phyloP scores from a whole-genome alignment of 768 basidiomycete genomes.

The Psilocybe cubensis region DNA sequence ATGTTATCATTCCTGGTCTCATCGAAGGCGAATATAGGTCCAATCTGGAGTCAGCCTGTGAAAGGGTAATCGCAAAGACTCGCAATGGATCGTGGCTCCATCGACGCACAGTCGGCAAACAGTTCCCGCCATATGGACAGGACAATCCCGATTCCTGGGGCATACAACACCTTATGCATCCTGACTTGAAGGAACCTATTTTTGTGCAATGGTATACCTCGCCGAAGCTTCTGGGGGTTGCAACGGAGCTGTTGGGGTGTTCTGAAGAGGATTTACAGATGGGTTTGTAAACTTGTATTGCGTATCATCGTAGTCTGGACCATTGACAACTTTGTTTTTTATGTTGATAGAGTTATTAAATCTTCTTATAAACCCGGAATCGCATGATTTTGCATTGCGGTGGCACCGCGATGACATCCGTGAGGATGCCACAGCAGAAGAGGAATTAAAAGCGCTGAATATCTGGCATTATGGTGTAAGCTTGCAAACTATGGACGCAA shows the following conservation, averaged over 20 bases:
- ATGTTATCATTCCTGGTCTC: constrained; percentile 63
- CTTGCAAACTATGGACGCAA: background rate
- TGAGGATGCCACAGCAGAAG: constrained; percentile 57
- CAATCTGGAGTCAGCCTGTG: constrained; percentile 52
- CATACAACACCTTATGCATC: constrained; percentile 84
- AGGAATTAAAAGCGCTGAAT: constrained; percentile 60
- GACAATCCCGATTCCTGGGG: constrained; percentile 76
- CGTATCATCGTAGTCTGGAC: background rate
- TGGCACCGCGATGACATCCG: constrained; percentile 83
- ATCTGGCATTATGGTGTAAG: constrained; percentile 70
- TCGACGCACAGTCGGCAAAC: constrained; percentile 74
- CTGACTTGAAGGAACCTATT: constrained; percentile 57
- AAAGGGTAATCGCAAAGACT: constrained; percentile 52
- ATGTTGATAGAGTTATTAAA: constrained; percentile 67
- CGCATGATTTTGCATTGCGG: constrained; percentile 69
- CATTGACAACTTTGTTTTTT: background rate
- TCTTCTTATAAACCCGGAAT: constrained; percentile 68
- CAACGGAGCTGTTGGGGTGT: constrained; percentile 56
- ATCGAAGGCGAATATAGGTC: constrained; percentile 42
- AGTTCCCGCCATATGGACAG: constrained; percentile 74
- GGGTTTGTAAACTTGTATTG: constrained; percentile 47
- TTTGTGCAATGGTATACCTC: constrained; percentile 76
- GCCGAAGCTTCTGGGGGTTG: constrained; percentile 45
- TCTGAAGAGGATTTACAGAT: constrained; percentile 66
- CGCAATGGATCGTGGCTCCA: constrained; percentile 66